Evolutionary conservation across 352 stramenopile species (phyloP), one percentile per base, ranked within the genome.

Genomic region (Phytophthora chlamydospora): DNA sequence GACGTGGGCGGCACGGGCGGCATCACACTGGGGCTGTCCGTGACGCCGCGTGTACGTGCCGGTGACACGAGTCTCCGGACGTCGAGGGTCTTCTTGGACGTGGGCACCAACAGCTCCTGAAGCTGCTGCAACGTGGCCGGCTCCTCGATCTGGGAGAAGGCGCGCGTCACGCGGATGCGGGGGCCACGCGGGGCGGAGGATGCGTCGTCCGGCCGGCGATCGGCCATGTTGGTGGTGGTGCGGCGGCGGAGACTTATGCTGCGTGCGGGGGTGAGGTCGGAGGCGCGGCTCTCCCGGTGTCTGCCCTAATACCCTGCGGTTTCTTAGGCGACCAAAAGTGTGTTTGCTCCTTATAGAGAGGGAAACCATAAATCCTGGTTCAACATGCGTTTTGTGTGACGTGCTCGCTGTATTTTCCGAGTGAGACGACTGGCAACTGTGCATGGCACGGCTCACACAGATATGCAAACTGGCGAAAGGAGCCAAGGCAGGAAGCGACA

Each of bases 131-230:
- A 45, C 38, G 62, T 75, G 9, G 72, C 21, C 16, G 77, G 73
- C 41, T 83, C 73, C 32, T 91, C 75, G 34, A 89, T 77, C 63
- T 91, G 79, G 29, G 82, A 83, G 68, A 91, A 91, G 13, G 82
- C 82, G 60, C 82, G 77, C 8, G 54, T 67, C 27, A 71, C 62
- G 57, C 76, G 74, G 45, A 74, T 59, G 12, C 60, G 63, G 17
- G 58, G 51, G 12, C 2, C 34, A 38, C 51, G 34, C 31, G 51
- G n/a, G 10, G 39, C 17, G 17, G 16, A 2, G 8, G 42, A 6
- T 29, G 24, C 24, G 2, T 29, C 17, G 17, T 53, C 33, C 57
- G 34, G 17, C 17, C 24, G 39, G 27, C 12, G 54, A 33, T 63
- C 29, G 19, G 16, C 47, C 61, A 69, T 56, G 46, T 13, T 56